Conservation (phyloP, 176 grass and related monocot species). For the Oryza officinalis region DNA sequence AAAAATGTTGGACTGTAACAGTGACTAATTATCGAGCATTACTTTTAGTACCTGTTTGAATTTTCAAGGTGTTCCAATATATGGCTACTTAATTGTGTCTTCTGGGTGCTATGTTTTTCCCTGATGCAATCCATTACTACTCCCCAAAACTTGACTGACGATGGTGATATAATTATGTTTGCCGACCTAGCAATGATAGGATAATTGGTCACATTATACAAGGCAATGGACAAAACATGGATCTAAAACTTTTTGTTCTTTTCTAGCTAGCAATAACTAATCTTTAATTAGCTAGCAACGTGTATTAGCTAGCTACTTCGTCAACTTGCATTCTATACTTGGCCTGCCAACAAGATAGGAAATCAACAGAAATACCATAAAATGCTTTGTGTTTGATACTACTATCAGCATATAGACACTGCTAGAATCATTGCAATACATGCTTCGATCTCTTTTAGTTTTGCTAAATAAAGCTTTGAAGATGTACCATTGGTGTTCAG, state of each 20-base stretch:
- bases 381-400: not conserved
- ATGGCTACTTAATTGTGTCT: not conserved
- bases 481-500: not conserved
- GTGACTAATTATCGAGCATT: too few species aligned
- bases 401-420: not conserved
- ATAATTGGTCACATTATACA: not conserved
- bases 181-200: not conserved
- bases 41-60: too few species aligned
- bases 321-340: not conserved
- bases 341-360: not conserved
- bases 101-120: not conserved
- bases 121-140: not conserved
- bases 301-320: not conserved
- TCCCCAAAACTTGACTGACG: not conserved
- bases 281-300: not conserved
- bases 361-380: not conserved
- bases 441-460: not conserved
- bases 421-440: not conserved
- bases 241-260: not conserved
- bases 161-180: not conserved
- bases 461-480: not conserved
- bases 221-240: not conserved
- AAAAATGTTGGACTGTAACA: too few species aligned
- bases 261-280: not conserved
- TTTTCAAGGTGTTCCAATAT: too few species aligned